Base-by-base conservation (phyloP, 2,329 filamentous ascomycete species). In the Coniosporium tulheliwenetii region DNA sequence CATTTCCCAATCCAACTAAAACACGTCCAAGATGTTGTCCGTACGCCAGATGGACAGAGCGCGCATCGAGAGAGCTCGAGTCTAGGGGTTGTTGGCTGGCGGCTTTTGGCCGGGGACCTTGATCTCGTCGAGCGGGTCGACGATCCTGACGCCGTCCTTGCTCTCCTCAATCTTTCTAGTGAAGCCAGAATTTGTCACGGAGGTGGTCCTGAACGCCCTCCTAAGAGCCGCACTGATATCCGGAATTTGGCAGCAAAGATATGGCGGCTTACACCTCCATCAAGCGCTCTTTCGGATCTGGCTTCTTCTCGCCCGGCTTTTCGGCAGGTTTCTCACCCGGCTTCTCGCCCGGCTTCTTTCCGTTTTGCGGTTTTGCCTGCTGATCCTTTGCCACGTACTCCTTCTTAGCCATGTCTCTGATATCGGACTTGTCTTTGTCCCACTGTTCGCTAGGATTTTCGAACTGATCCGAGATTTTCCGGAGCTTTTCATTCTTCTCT, bases 351-450 rank as follows among this genome's bases (percentile, higher is more conserved):
- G 32, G 35, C 12, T 30, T 39, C 16, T 14, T 8, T 30, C 39
- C 41, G 30, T 46, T 44, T 16, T 40, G 35, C 30, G 48, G 45
- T 41, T 45, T 41, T 42, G 47, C 37, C 36, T 44, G 43, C 38
- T 52, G 49, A 33, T 61, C 59, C 41, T 64, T 63, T 35, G 60
- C 57, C 48, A 69, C 56, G 40, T 66, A 65, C 43, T 77, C 75
- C 45, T 74, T 66, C 45, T 75, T 65, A 7, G 74, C 73, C 40
- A 83, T 65, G 45, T 84, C 73, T 48, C 81, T 73, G 51, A 95
- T 79, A 33, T 79, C 76, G 5, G 77, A 71, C 64, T 91, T 93
- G 57, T 95, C 89, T 59, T 87, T 81, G 55, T 93, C 83, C 85
- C 87, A 94, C 56, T 95, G 82, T 36, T 68, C 69, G 46, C 75